Evolutionary conservation across 768 basidiomycete species (phyloP).

Genomic region (Pholiota molesta): DNA sequence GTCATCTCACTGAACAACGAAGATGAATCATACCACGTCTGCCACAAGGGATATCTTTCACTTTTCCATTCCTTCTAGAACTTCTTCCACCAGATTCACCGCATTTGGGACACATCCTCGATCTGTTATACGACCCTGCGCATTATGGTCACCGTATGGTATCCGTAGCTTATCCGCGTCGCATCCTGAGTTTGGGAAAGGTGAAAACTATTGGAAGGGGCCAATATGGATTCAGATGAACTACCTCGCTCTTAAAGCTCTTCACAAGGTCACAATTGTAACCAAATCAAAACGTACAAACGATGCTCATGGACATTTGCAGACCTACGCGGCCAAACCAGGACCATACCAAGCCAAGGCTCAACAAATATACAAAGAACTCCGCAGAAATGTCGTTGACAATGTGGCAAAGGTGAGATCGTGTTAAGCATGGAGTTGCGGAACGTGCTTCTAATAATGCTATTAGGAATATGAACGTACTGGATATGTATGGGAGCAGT

Average conservation of each 20-base stretch:
- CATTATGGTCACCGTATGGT: slow-evolving; percentile 93
- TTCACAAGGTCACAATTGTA: slow-evolving; percentile 61
- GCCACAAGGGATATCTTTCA: slow-evolving; percentile 91
- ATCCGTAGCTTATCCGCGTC: slow-evolving; percentile 86
- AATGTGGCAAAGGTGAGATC: slow-evolving; percentile 66
- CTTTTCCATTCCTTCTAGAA: slow-evolving; percentile 88
- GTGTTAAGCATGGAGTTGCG: slow-evolving; percentile 1
- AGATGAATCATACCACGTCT: slow-evolving; percentile 94
- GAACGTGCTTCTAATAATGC: not conserved
- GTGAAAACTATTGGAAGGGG: slow-evolving; percentile 97
- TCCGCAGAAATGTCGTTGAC: slow-evolving; percentile 81
- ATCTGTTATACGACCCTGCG: slow-evolving; percentile 75
- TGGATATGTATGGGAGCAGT: slow-evolving; percentile 98
- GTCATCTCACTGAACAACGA: slow-evolving; percentile 8
- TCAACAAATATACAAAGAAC: slow-evolving; percentile 74
- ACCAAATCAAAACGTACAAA: not conserved
- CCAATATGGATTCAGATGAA: slow-evolving; percentile 99
- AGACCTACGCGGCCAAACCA: slow-evolving; percentile 77
- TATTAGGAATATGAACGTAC: slow-evolving; percentile 87
- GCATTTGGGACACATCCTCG: slow-evolving; percentile 79
- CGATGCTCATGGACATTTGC: not conserved
- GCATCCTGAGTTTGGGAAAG: slow-evolving; percentile 88
- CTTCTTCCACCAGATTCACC: slow-evolving; percentile 79
- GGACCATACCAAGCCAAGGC: slow-evolving; percentile 86
- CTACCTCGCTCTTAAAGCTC: slow-evolving; percentile 79